These are phyloP conservation scores for Phytophthora multivora DNA, from an alignment of 352 stramenopile genomes.

Conservation along the genomic window DNA sequence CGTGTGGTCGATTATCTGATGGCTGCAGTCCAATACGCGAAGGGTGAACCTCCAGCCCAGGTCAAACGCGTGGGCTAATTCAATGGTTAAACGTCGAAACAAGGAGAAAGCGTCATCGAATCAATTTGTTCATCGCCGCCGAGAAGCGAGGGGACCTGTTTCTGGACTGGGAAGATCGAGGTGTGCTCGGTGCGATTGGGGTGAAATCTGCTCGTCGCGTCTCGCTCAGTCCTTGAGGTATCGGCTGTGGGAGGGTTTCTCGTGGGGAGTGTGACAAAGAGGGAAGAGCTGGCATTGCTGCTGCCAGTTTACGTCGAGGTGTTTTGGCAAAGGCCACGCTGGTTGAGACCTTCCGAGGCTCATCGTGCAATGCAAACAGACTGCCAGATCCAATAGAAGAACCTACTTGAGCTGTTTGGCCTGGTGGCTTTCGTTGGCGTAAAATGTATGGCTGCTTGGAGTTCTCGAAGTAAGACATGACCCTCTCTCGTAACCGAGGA, in stretches of 20 bases:
- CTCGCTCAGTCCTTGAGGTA: constrained; percentile 22
- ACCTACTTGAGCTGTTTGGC: constrained; percentile 23
- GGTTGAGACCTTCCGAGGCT: constrained; percentile 39
- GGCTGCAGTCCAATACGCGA: constrained; percentile 42
- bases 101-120: constrained; percentile 28
- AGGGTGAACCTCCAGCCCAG: constrained; percentile 38
- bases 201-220: constrained; percentile 33
- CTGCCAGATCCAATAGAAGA: constrained; percentile 49
- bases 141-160: constrained; percentile 53
- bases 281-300: constrained; percentile 27
- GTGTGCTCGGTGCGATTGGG: constrained; percentile 34
- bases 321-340: constrained; percentile 44
- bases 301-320: constrained; percentile 38
- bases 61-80: constrained; percentile 43
- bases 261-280: constrained; percentile 22
- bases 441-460: constrained; percentile 62
- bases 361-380: constrained; percentile 45
- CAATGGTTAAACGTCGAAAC: too few species aligned
- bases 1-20: constrained; percentile 64
- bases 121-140: constrained; percentile 49
- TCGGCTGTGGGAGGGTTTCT: constrained; percentile 20
- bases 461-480: constrained; percentile 60
- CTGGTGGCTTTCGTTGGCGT: constrained; percentile 45
- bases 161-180: constrained; percentile 51
- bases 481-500: constrained; percentile 52